Conservation (phyloP, 768 basidiomycete species). For the Pleurotus eryngii region DNA sequence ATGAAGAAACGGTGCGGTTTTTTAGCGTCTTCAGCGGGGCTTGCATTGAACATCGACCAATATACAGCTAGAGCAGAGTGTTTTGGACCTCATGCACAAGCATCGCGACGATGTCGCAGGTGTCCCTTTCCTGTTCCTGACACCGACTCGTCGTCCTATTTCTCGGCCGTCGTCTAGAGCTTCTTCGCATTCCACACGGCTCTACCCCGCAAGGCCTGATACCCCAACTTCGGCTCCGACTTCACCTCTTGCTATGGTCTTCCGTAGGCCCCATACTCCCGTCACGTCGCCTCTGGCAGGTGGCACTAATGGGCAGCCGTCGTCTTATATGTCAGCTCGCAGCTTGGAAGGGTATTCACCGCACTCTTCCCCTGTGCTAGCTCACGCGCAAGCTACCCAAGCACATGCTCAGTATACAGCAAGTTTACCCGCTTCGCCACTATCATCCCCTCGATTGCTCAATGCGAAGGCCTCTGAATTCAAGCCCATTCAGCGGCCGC, state of each 20-base stretch:
- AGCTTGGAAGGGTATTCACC: slow-evolving; percentile 49
- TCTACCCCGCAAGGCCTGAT: slow-evolving; percentile 64
- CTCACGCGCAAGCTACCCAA: slow-evolving; percentile 53
- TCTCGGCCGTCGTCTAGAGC: slow-evolving; percentile 81
- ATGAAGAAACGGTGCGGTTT: slow-evolving; percentile 61
- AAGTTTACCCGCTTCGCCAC: slow-evolving; percentile 79
- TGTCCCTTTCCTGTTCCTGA: slow-evolving; percentile 80
- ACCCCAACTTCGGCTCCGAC: slow-evolving; percentile 73
- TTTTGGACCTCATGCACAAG: slow-evolving; percentile 94
- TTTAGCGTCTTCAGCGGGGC: slow-evolving; percentile 9
- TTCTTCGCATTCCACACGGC: slow-evolving; percentile 63
- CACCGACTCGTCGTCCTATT: slow-evolving; percentile 73
- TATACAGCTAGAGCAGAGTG: slow-evolving; percentile 76
- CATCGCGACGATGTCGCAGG: slow-evolving; percentile 83
- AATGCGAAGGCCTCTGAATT: slow-evolving; percentile 92
- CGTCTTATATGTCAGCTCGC: slow-evolving; percentile 56
- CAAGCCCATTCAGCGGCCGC: slow-evolving; percentile 77
- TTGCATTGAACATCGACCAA: slow-evolving; percentile 11
- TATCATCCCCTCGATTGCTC: slow-evolving; percentile 80
- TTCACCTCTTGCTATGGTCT: slow-evolving; percentile 72
- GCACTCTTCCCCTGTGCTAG: slow-evolving; percentile 64
- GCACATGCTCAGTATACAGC: slow-evolving; percentile 64
- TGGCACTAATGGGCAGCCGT: slow-evolving; percentile 35
- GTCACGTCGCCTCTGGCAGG: slow-evolving; percentile 71
- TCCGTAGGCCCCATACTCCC: slow-evolving; percentile 79